Conservation (phyloP, 306 rosid genomes). For the Rubus parviflorus region DNA sequence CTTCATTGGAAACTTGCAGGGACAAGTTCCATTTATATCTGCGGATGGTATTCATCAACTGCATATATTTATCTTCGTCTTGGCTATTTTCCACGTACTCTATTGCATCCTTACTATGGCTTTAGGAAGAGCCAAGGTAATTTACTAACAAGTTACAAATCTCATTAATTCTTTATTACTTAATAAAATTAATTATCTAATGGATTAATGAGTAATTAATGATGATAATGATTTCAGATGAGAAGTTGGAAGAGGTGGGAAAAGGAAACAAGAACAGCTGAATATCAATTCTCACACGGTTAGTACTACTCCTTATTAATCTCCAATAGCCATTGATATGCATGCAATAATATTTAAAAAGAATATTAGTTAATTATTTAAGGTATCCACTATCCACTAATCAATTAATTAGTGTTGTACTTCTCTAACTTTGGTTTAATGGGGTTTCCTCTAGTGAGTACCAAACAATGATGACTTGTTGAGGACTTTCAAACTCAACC, state of each 20-base stretch:
- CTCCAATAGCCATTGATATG: neutral
- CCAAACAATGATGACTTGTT: too few relatives aligned
- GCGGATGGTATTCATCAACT: slow-evolving; percentile 74
- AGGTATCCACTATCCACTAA: neutral
- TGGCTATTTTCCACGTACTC: slow-evolving; percentile 70
- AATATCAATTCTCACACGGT: slow-evolving; percentile 88
- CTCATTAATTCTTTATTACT: neutral
- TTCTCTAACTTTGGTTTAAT: neutral
- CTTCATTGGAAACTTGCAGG: slow-evolving; percentile 36
- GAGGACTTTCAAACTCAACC: too few relatives aligned
- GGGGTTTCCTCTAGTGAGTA: too few relatives aligned
- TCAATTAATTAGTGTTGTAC: neutral
- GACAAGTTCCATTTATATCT: slow-evolving; percentile 63
- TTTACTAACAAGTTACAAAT: neutral
- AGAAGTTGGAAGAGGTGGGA: slow-evolving; percentile 91
- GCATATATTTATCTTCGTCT: slow-evolving; percentile 75
- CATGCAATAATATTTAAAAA: neutral
- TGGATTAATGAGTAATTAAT: neutral
- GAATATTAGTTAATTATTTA: neutral
- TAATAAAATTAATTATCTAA: neutral
- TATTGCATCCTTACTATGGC: slow-evolving; percentile 70
- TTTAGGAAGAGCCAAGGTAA: slow-evolving; percentile 71
- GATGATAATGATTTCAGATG: slow-evolving; percentile 52
- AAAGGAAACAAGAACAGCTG: slow-evolving; percentile 67
- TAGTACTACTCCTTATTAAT: slow-evolving; percentile 10